Percentiles rank a stretch among this genome's conserved stretches.
Evolutionary conservation across 2,329 filamentous ascomycete species (phyloP).

Genomic region (Didymella exigua): DNA sequence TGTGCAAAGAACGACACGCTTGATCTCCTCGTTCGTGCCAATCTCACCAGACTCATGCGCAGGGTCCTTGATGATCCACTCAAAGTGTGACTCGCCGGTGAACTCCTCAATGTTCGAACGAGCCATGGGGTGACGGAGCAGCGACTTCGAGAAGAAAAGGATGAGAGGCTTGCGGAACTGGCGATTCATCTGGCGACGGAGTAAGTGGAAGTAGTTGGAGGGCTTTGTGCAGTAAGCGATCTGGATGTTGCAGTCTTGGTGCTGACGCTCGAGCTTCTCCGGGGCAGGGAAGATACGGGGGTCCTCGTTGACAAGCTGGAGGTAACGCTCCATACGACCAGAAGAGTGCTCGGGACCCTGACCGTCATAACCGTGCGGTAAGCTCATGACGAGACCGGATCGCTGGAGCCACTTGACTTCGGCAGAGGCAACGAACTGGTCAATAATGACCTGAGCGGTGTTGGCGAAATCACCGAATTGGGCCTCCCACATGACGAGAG

Average conservation of each 20-base stretch:
- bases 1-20: conserved; percentile 91
- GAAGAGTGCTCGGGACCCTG: conserved; percentile 99
- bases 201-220: conserved; percentile 92
- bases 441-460: conserved; percentile 98
- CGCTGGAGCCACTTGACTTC: conserved; percentile 99
- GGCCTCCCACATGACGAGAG: conserved; percentile 98
- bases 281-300: conserved; percentile 86
- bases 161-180: conserved; percentile 98
- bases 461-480: conserved; percentile 99
- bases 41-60: conserved; percentile 79
- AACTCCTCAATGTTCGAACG: conserved; percentile 92
- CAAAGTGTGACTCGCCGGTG: conserved; percentile 87
- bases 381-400: conserved; percentile 92
- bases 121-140: conserved; percentile 91
- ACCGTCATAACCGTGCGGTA: conserved; percentile 97
- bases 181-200: conserved; percentile 96
- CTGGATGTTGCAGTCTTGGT: conserved; percentile 99
- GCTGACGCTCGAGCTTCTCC: conserved; percentile 92
- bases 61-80: conserved; percentile 93
- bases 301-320: conserved; percentile 97
- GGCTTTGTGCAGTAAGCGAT: conserved; percentile 97
- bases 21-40: conserved; percentile 81
- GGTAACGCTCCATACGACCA: conserved; percentile 93
- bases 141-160: conserved; percentile 97
- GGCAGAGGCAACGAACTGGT: conserved; percentile 97